Conservation (phyloP, 2,329 filamentous ascomycete genomes). For the Aspergillus sp. region DNA sequence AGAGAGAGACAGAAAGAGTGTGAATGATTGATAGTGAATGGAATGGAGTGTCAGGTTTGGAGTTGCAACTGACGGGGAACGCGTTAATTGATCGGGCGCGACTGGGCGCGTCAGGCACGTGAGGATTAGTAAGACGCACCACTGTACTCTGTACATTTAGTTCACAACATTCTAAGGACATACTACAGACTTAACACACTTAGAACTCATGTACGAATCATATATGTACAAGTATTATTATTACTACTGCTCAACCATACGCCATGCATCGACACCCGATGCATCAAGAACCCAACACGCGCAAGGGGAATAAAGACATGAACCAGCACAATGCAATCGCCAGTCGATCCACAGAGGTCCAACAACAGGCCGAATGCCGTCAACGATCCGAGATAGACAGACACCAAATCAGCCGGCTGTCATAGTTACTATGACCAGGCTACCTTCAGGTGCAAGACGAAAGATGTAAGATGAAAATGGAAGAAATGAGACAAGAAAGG, state of each 20-base stretch:
- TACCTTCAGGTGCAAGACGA: background rate
- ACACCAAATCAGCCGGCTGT: no score
- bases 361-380: background rate
- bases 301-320: conserved; percentile 13
- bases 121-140: conserved; percentile 8
- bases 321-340: conserved; percentile 3
- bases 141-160: no score
- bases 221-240: conserved; percentile 23
- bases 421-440: background rate
- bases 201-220: background rate
- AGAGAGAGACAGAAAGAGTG: no score
- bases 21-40: background rate
- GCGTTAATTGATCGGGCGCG: conserved; percentile 20
- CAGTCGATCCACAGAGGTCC: background rate
- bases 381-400: background rate
- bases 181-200: no score
- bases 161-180: no score
- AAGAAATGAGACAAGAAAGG: background rate
- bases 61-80: conserved; percentile 2
- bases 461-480: background rate
- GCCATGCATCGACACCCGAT: conserved; percentile 9
- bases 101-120: conserved; percentile 12
- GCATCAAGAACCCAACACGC: conserved; percentile 8
- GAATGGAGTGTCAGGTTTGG: no score
- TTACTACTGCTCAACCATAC: conserved; percentile 19